Percentiles rank a stretch among this genome's conserved stretches.
phyloP scores from a whole-genome alignment of 2,329 filamentous ascomycete species.

The Dendryphion nanum region DNA sequence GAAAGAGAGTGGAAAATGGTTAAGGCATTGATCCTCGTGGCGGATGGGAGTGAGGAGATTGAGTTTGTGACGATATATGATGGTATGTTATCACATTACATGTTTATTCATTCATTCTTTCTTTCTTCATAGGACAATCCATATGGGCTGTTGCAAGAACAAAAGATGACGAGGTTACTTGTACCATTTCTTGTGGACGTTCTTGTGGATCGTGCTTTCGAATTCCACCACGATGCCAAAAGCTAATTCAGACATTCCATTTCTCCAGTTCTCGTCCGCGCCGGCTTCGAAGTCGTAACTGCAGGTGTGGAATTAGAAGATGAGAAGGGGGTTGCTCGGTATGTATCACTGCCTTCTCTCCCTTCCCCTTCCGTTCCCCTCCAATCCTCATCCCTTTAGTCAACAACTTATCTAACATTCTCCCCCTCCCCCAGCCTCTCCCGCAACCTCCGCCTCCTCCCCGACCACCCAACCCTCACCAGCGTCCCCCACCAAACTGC shows the following conservation, averaged over 20 bases:
- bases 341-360: slow-evolving; percentile 7
- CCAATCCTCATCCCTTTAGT: not conserved
- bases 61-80: slow-evolving; percentile 43
- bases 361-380: not conserved
- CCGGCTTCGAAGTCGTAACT: slow-evolving; percentile 37
- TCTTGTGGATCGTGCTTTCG: no score
- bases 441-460: slow-evolving; percentile 37
- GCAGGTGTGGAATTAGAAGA: slow-evolving; percentile 36
- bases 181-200: no score
- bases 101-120: no score
- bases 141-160: no score
- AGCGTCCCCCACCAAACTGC: slow-evolving; percentile 13
- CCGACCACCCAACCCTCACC: slow-evolving; percentile 26
- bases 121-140: no score
- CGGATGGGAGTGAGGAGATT: slow-evolving; percentile 42
- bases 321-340: slow-evolving; percentile 29
- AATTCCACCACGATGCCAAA: no score
- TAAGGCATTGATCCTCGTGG: slow-evolving; percentile 38
- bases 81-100: slow-evolving; percentile 19
- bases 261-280: slow-evolving; percentile 41
- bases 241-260: no score
- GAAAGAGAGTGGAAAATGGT: slow-evolving; percentile 19
- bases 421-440: slow-evolving; percentile 26
- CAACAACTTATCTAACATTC: not conserved
- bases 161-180: no score